Evolutionary conservation across 371 early-diverging fungal species (phyloP), one percentile per base, ranked within the genome.

Genomic region (Basidiobolus meristosporus): DNA sequence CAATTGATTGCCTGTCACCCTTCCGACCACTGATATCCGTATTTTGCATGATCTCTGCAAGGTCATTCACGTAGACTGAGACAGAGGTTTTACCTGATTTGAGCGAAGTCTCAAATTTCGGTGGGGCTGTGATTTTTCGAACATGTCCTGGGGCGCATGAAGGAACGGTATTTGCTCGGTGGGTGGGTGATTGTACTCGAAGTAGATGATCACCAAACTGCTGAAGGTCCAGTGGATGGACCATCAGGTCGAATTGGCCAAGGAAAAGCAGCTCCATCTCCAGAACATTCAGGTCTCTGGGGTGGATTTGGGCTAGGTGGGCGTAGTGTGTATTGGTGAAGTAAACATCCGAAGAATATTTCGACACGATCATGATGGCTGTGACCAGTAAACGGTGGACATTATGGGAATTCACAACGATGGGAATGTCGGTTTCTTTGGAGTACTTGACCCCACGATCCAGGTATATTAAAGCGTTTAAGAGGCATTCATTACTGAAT

Each of bases 251-350:
- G 59, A 82, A 85, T 38, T 67, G 64, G 41, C 68, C 60, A 18
- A 77, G 53, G 22, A 63, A 57, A 1, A 85, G 59, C 45, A 83
- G 77, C 52, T 82, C 78, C 16, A 83, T 44, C 57, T 85, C 86
- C 37, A 85, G 55, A 28, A 53, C 60, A 53, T 90, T 90, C 23
- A 90, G 63, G 57, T 90, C 90, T 20, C 60, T 47, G 2, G 77
- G 63, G 3, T 80, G 65, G n/a, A 90, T 53, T 0, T 89, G 89
- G 20, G 89, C 90, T 29, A 63, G 65, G 57, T 70, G 75, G 26
- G 80, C 75, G 53, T 78, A 78, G 37, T 81, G 59, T 31, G 79
- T 68, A 31, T 82, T 85, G 23, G 82, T 81, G 47, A 70, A 85
- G 44, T 82, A 85, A 16, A 83, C 68, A 58, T 85, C 86, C 9